A percentile compares a stretch with the other conserved stretches of the same genome.
Conservation (phyloP, 805 yeast genomes). For the Ogataea thermomethanolica region DNA sequence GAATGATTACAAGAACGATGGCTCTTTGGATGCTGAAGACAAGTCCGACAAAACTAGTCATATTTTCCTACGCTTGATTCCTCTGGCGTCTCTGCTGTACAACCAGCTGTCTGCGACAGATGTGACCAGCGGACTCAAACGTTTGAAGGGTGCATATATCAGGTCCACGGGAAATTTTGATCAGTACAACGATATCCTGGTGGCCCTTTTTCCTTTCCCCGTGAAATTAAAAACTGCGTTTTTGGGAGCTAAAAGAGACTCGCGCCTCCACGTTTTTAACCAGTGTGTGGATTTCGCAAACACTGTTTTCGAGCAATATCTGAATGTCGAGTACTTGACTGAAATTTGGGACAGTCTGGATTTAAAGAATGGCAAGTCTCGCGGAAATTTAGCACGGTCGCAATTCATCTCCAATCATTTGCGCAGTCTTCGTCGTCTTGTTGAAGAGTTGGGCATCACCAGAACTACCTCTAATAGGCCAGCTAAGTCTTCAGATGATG, state of each 20-base stretch:
- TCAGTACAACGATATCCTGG: slow-evolving; percentile 25
- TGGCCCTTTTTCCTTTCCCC: slow-evolving; percentile 33
- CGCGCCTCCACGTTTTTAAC: slow-evolving; percentile 12
- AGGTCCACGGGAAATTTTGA: slow-evolving; percentile 7
- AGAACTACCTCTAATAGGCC: slow-evolving; percentile 8
- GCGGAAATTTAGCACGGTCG: slow-evolving; percentile 25
- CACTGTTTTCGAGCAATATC: slow-evolving; percentile 24
- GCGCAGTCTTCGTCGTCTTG: slow-evolving; percentile 24
- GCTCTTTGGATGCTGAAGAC: slow-evolving; percentile 5
- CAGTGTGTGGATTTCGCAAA: slow-evolving; percentile 24
- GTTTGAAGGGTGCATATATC: slow-evolving; percentile 18
- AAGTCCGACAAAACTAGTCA: slow-evolving; percentile 11
- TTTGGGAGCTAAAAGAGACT: slow-evolving; percentile 13
- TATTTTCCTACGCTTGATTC: slow-evolving; percentile 48
- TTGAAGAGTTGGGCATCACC: slow-evolving; percentile 20
- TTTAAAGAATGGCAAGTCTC: slow-evolving; percentile 15
- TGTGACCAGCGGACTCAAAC: slow-evolving; percentile 26
- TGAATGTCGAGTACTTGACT: slow-evolving; percentile 24
- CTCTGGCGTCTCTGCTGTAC: slow-evolving; percentile 56
- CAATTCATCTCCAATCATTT: slow-evolving; percentile 30
- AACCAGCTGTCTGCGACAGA: slow-evolving; percentile 44
- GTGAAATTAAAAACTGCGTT: slow-evolving; percentile 19
- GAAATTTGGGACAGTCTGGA: slow-evolving; percentile 32
- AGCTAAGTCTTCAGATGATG: slow-evolving; percentile 33
- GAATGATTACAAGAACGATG: slow-evolving; percentile 29